Conservation (phyloP, 305 asterid species). For the Ruellia speciosa region DNA sequence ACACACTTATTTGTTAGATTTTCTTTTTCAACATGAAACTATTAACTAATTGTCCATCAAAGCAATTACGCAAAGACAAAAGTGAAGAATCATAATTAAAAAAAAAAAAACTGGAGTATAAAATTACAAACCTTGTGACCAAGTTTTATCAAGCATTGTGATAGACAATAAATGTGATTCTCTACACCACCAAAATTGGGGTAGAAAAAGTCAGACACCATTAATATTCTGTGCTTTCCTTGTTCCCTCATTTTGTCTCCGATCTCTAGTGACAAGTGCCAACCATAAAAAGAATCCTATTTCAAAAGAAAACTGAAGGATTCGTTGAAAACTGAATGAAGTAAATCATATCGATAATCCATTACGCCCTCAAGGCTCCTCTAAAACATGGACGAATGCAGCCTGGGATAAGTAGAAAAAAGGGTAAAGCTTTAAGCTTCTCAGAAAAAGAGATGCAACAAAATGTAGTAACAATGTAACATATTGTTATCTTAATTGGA, state of each 20-base stretch:
- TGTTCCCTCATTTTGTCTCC: conserved; percentile 39
- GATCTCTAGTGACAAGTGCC: conserved; percentile 19
- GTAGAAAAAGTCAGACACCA: conserved; percentile 93
- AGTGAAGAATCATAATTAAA: not conserved
- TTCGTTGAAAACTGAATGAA: too few relatives aligned
- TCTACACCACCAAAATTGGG: conserved; percentile 99
- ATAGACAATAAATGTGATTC: conserved; percentile 84
- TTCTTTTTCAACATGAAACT: conserved; percentile 15
- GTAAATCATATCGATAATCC: too few relatives aligned
- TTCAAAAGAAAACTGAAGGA: too few relatives aligned
- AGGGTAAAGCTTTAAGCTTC: too few relatives aligned
- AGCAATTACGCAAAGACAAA: conserved; percentile 1
- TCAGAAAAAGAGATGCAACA: too few relatives aligned
- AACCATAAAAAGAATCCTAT: not conserved
- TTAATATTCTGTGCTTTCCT: conserved; percentile 57
- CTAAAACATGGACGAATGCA: too few relatives aligned
- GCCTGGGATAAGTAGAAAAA: too few relatives aligned
- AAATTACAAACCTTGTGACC: conserved; percentile 73
- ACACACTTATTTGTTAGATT: conserved; percentile 1
- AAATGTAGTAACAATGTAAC: too few relatives aligned
- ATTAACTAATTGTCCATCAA: not conserved
- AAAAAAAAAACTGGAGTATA: not conserved
- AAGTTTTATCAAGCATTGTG: conserved; percentile 80
- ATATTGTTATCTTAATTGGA: too few relatives aligned
- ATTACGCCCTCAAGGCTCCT: too few relatives aligned